phyloP scores from a whole-genome alignment of 495 filamentous ascomycete species.

The Neurospora sp. region DNA sequence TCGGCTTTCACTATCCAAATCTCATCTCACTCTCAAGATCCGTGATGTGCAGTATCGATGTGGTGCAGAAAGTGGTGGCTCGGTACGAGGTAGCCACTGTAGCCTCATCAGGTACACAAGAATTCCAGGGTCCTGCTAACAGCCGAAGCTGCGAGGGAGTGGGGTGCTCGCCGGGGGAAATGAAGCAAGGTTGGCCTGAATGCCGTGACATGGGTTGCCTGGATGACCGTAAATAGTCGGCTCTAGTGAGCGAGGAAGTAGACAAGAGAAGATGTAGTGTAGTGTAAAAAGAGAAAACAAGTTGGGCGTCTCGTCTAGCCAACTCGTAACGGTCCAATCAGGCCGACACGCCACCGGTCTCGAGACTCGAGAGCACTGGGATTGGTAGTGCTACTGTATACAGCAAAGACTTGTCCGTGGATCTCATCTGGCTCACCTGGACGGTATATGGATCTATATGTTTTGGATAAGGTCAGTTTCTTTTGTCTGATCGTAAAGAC shows the following conservation, averaged over 20 bases:
- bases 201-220: not conserved
- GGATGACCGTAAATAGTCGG: not conserved
- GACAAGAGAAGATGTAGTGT: not conserved
- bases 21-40: not conserved
- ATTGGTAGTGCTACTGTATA: not conserved
- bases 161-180: not conserved
- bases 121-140: not conserved
- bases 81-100: not conserved
- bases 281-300: not conserved
- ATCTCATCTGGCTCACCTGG: not conserved
- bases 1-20: not conserved
- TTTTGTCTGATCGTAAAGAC: not conserved
- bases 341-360: slow-evolving; percentile 12
- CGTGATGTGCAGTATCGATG: not conserved
- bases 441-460: not conserved
- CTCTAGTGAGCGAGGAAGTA: not conserved
- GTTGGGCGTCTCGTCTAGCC: not conserved
- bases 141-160: not conserved
- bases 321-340: slow-evolving; percentile 3
- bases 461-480: not conserved
- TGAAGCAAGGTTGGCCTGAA: not conserved
- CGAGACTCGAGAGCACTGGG: not conserved
- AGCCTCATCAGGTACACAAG: not conserved
- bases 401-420: not conserved
- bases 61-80: not conserved